Base-by-base conservation (phyloP, 495 filamentous ascomycete genomes). In the Cercophora newfieldiana region DNA sequence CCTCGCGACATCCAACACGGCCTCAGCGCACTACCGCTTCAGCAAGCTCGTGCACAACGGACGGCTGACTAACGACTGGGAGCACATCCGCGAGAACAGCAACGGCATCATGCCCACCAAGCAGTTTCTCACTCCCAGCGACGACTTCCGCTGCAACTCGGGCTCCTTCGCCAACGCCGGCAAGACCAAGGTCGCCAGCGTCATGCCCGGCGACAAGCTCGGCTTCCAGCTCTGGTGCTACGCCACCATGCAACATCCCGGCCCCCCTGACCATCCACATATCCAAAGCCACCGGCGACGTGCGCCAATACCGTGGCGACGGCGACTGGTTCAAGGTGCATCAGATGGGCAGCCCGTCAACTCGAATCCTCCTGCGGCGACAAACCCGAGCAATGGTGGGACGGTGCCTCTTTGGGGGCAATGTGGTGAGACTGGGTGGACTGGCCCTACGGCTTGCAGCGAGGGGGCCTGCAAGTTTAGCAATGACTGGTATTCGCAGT, bases 301-400 rank as follows among this genome's bases (percentile, higher is more conserved):
- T 74, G n/a, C 59, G 70, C 16, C 69, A 68, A 19, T 81, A 77
- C 51, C 72, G 74, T 51, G 76, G 67, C 51, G 67, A 66, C 14
- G 74, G 75, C 24, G 70, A 63, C 25, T 78, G 77, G 76, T 82
- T 80, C 69, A 82, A 82, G 68, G 76, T 81, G 59, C 71, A 77
- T 50, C 63, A 79, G 53, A 67, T 75, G 31, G 54, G 63, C 18
- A 44, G 51, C 53, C 7, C 12, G 16, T 49, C 61, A n/a, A n/a
- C 24, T 22, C 51, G 51, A 56, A 19, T 25, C 25, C 63, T 21
- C 62, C 53, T 21, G 16, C 63, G 12, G 57, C 18, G 18, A 48
- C 24, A 6, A 31, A 31, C 33, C 53, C 53, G 7, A 47, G 26
- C 33, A 58, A 49, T 37, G 51, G 63, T 2, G 54, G 53, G 3